Evolutionary conservation across 1,284 basidiomycete species (phyloP).

Genomic region (Jaminaea rosea): DNA sequence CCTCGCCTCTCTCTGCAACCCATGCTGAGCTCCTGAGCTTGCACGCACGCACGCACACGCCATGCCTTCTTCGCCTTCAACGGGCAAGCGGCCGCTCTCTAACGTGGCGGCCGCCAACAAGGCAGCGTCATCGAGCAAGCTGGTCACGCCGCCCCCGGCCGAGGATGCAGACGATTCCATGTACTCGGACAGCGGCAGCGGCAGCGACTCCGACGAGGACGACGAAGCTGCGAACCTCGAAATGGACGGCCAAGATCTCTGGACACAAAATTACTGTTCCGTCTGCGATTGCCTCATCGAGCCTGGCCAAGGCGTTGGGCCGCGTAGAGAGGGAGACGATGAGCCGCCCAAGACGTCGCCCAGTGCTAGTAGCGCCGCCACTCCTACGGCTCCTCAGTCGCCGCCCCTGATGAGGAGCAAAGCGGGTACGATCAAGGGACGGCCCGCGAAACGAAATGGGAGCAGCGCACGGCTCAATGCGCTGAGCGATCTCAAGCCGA

Average conservation of each 20-base stretch:
- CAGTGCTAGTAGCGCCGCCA: slow-evolving; percentile 4
- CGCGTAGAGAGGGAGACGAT: slow-evolving; percentile 2
- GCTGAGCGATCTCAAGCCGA: slow-evolving; percentile 35
- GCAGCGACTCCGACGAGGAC: slow-evolving; percentile 24
- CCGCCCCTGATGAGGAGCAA: slow-evolving; percentile 27
- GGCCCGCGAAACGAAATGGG: slow-evolving; percentile 24
- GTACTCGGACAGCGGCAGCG: too few species aligned
- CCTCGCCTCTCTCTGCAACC: too few species aligned
- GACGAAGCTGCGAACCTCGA: slow-evolving; percentile 31
- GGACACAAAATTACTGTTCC: slow-evolving; percentile 34
- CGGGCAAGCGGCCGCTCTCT: too few species aligned
- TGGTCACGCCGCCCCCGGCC: too few species aligned
- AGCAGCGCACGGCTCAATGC: slow-evolving; percentile 34
- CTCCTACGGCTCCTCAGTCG: slow-evolving; percentile 4
- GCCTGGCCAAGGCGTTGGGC: slow-evolving; percentile 27
- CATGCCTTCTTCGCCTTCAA: too few species aligned
- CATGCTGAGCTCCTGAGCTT: too few species aligned
- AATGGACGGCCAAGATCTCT: slow-evolving; percentile 40
- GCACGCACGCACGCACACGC: too few species aligned
- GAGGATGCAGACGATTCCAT: too few species aligned
- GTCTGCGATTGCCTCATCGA: slow-evolving; percentile 40
- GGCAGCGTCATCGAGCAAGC: too few species aligned
- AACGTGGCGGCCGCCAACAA: too few species aligned
- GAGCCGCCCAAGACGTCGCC: neutral
- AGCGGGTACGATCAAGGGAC: slow-evolving; percentile 28